A percentile compares a stretch with the other conserved stretches of the same genome.
phyloP scores from a whole-genome alignment of 805 yeast species.

The Saturnispora diversa region DNA sequence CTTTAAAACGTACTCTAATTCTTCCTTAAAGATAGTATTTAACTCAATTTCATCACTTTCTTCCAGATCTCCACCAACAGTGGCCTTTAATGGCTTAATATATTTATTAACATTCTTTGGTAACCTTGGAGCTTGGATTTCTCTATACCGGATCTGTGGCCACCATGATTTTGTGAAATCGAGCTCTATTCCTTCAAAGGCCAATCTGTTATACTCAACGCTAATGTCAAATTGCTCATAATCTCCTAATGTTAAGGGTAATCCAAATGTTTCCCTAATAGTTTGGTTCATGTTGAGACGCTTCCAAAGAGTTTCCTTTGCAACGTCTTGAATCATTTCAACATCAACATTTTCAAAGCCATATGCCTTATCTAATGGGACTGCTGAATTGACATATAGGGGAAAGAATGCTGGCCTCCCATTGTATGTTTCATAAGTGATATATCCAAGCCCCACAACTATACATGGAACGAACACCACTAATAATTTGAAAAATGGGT shows the following conservation, averaged over 20 bases:
- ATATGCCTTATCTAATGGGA: constrained; percentile 22
- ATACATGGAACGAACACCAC: constrained; percentile 14
- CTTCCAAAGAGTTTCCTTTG: constrained; percentile 22
- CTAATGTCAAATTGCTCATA: constrained; percentile 25
- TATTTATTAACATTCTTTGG: constrained; percentile 25
- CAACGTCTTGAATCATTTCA: constrained; percentile 22
- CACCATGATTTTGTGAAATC: constrained; percentile 27
- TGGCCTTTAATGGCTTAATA: constrained; percentile 27
- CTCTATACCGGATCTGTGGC: constrained; percentile 22
- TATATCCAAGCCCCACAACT: constrained; percentile 22
- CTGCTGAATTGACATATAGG: constrained; percentile 22
- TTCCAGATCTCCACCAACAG: constrained; percentile 18
- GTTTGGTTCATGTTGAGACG: constrained; percentile 27
- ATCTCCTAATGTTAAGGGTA: constrained; percentile 27
- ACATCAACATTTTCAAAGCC: constrained; percentile 26
- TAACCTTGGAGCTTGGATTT: constrained; percentile 19
- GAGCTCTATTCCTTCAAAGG: constrained; percentile 28
- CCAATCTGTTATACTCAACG: constrained; percentile 25
- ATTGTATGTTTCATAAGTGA: constrained; percentile 24
- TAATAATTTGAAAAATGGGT: constrained; percentile 13
- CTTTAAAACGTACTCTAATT: constrained; percentile 27
- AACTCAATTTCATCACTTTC: constrained; percentile 18
- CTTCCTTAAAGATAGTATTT: constrained; percentile 21
- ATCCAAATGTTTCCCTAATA: constrained; percentile 25
- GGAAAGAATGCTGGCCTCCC: constrained; percentile 30